Base-by-base conservation (phyloP, 148 eudicot genomes). In the Diospyros kaki region DNA sequence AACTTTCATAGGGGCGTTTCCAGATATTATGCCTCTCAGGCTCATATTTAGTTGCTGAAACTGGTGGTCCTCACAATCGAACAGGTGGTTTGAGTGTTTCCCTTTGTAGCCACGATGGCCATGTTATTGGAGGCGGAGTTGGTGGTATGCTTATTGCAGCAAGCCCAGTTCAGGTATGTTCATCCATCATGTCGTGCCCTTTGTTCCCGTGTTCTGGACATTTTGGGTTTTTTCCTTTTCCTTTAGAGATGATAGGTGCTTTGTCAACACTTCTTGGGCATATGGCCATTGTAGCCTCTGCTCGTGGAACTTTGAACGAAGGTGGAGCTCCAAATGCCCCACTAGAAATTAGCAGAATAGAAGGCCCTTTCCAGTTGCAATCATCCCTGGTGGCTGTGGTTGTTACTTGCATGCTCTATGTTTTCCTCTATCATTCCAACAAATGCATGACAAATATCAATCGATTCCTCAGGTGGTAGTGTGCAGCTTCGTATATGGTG, bases 11-110 rank as follows among this genome's bases (percentile, higher is more conserved):
- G 98, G 98, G 98, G 62, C 87, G 85, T 68, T 94, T 94, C 65
- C 91, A 94, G 85, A 90, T 94, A 83, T 75, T 94, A 56, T 88
- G 94, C 85, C 81, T 94, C 81, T 89, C 98, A 9, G 98, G 98
- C 70, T 92, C 96, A 7, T 94, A 88, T 84, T 83, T 94, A 84
- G 83, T 92, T 64, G 77, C 88, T 72, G 96, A 90, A 70, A 86
- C 73, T 42, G 96, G 94, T 61, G 92, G 87, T 6, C 75, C 89
- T 7, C 90, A 84, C 72, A 78, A 88, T 79, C 90, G 98, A 45
- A 87, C 87, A 55, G 98, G 97, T 68, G 97, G 97, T 52, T 79
- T 94, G 55, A 94, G 91, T 79, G 87, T 94, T 64, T 90, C 97
- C 7, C 84, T 94, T 45, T 81, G 89, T 78, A 87, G 93, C 72